Evolutionary conservation across 805 yeast species (phyloP).

Genomic region (Candida suzukii): DNA sequence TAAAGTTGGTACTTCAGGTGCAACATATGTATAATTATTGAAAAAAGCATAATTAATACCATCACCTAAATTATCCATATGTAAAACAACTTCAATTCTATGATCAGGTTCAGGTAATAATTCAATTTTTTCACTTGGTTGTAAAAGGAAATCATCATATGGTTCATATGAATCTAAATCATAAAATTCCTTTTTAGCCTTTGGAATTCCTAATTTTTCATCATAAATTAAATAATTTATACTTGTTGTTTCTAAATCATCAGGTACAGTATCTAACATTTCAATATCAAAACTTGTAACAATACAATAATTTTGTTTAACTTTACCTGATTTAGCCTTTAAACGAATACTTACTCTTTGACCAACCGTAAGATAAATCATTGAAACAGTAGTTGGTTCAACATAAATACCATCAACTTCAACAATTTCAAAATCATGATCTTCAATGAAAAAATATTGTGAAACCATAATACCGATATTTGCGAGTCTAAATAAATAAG

Average conservation of each 20-base stretch:
- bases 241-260: constrained; percentile 44
- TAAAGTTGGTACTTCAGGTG: constrained; percentile 68
- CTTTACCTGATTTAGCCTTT: constrained; percentile 37
- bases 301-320: constrained; percentile 47
- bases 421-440: constrained; percentile 62
- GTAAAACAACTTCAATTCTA: constrained; percentile 49
- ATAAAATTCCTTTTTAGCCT: constrained; percentile 8
- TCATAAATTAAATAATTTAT: constrained; percentile 53
- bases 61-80: constrained; percentile 63
- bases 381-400: constrained; percentile 46
- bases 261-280: constrained; percentile 68
- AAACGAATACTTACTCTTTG: constrained; percentile 73
- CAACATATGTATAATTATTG: constrained; percentile 55
- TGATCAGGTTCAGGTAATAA: constrained; percentile 56
- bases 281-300: constrained; percentile 55
- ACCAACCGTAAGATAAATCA: constrained; percentile 66
- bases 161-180: constrained; percentile 23
- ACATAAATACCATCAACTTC: constrained; percentile 72
- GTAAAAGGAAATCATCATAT: constrained; percentile 39
- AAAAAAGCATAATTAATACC: constrained; percentile 76
- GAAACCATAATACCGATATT: constrained; percentile 71
- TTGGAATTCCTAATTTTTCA: constrained; percentile 17
- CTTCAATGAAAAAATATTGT: constrained; percentile 62
- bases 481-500: constrained; percentile 56
- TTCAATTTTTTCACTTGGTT: constrained; percentile 31